phyloP scores from a whole-genome alignment of 2,329 filamentous ascomycete genomes.

The Ceratocystis huliohia region DNA sequence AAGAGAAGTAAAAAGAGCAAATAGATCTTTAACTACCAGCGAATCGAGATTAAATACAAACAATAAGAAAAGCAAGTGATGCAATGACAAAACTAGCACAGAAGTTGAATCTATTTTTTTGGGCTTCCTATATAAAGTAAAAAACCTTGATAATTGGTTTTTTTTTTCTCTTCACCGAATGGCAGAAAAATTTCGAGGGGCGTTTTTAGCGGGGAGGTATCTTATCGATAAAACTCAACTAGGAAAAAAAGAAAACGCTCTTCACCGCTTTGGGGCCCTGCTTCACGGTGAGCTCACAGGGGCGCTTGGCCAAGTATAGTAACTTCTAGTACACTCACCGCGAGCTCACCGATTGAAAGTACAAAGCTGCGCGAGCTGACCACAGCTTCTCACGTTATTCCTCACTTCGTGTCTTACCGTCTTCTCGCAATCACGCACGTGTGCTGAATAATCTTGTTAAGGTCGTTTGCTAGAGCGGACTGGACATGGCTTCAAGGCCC shows the following conservation, averaged over 20 bases:
- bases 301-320: not conserved
- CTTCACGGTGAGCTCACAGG: not conserved
- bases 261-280: slow-evolving; percentile 15
- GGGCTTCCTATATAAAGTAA: slow-evolving; percentile 9
- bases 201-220: slow-evolving; percentile 19
- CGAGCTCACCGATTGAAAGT: no score
- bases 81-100: not conserved
- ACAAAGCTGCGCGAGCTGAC: no score
- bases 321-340: not conserved
- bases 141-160: not conserved
- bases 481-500: not conserved
- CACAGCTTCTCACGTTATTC: no score
- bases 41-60: not conserved
- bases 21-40: not conserved
- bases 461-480: slow-evolving; percentile 9
- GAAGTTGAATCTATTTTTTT: not conserved
- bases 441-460: not conserved
- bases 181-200: slow-evolving; percentile 18
- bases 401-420: slow-evolving; percentile 9
- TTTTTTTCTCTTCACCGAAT: not conserved
- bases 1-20: slow-evolving; percentile 9
- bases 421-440: not conserved
- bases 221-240: slow-evolving; percentile 17
- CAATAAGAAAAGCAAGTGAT: not conserved
- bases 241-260: not conserved